Percentiles rank a stretch among this genome's conserved stretches.
Evolutionary conservation across 805 yeast species (phyloP).

Genomic region (Metschnikowia picachoensis): DNA sequence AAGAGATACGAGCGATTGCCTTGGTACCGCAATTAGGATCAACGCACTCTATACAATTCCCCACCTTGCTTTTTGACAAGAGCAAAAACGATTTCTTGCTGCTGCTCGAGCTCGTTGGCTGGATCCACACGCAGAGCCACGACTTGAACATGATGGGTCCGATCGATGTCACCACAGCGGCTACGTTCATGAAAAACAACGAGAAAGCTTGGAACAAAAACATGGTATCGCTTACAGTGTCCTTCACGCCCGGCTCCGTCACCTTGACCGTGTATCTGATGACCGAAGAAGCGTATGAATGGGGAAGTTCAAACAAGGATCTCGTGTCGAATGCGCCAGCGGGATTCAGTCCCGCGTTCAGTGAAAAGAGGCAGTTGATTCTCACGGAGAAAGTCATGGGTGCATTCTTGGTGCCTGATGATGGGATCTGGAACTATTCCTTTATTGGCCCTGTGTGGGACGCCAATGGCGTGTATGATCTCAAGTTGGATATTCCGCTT

Average conservation of each 20-base stretch:
- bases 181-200: conserved; percentile 35
- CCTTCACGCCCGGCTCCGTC: conserved; percentile 81
- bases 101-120: conserved; percentile 76
- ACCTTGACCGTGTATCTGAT: conserved; percentile 65
- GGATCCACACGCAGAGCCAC: conserved; percentile 86
- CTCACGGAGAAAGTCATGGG: conserved; percentile 77
- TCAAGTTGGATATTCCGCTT: conserved; percentile 76
- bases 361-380: conserved; percentile 61
- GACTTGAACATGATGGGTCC: conserved; percentile 65
- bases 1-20: conserved; percentile 72
- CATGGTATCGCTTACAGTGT: conserved; percentile 57
- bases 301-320: conserved; percentile 72
- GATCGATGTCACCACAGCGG: conserved; percentile 62
- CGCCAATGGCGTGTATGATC: conserved; percentile 50
- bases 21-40: conserved; percentile 88
- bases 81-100: conserved; percentile 30
- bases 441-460: conserved; percentile 86
- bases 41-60: conserved; percentile 59
- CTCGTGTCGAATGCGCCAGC: conserved; percentile 52
- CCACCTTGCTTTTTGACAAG: conserved; percentile 41
- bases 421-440: conserved; percentile 84
- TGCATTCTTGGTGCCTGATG: conserved; percentile 79
- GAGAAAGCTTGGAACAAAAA: conserved; percentile 37
- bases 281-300: conserved; percentile 60
- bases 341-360: conserved; percentile 62